Base-by-base conservation (phyloP, 192 early-diverging fungal species). In the Jimgerdemannia lactiflua region DNA sequence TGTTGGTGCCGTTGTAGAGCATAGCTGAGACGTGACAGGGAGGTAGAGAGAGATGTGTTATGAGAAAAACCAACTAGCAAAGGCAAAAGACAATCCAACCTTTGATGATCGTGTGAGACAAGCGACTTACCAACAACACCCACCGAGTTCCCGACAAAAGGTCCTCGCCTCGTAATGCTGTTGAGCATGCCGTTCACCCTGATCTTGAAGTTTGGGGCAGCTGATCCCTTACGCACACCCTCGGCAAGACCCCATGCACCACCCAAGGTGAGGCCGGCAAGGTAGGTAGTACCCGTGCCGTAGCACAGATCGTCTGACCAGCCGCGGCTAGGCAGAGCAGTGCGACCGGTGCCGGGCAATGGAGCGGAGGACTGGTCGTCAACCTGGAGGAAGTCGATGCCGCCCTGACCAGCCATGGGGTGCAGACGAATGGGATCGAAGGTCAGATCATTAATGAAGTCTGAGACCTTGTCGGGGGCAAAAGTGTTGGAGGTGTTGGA, bases 261-360 rank as follows among this genome's bases (percentile, higher is more conserved):
- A 77, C 94, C 94, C 59, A 88, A 79, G 17, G 86, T 80, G 78
- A 95, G 80, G 64, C 92, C 94, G 43, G 89, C 80, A 71, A 95
- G 82, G 77, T 95, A 95, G 77, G 91, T 88, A 4, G 91, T 88
- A 14, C 94, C 94, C 4, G 92, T 93, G 64, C 94, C 94, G 82
- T 95, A 95, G 84, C 92, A 92, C 18, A 95, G 87, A 82, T 94
- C 92, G 75, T 95, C 94, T 59, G 88, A 86, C 88, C 90, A 90
- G 44, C 92, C 90, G 77, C 94, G 89, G 80, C 89, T 90, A 65
- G 94, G 92, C 71, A 92, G 70, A 67, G 74, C 67, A 18, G 74
- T 43, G 29, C 67, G 75, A n/a, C 82, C 65, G 42, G 85, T 76
- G 64, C 77, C 80, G 17, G 79, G 66, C 80, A 39, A 70, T 3